Percentiles rank a stretch among this genome's conserved stretches.
phyloP scores from a whole-genome alignment of 345 rosid genomes.

The Arabidopsis thaliana region TAIR10.1 NC_003076.8:3709001-3709500 shows the following conservation, averaged over 20 bases:
- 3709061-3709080: constrained; percentile 78
- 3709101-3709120: constrained; percentile 72
- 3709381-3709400: background rate
- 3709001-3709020: constrained; percentile 39
- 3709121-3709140: constrained; percentile 60
- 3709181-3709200: constrained; percentile 28
- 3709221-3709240: constrained; percentile 38
- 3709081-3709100: constrained; percentile 83
- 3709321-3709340: background rate
- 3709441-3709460: constrained; percentile 27
- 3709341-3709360: background rate
- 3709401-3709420: background rate
- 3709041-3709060: constrained; percentile 45
- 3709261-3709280: constrained; percentile 32
- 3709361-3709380: constrained; percentile 8
- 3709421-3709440: constrained; percentile 14
- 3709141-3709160: constrained; percentile 45
- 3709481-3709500: background rate
- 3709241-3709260: constrained; percentile 45
- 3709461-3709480: background rate
- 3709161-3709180: background rate
- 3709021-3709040: constrained; percentile 35
- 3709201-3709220: constrained; percentile 20
- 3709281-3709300: constrained; percentile 20
- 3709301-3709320: background rate